Evolutionary conservation across 2,329 filamentous ascomycete genomes (phyloP).

Genomic region (Ascochyta viciae-villosae): DNA sequence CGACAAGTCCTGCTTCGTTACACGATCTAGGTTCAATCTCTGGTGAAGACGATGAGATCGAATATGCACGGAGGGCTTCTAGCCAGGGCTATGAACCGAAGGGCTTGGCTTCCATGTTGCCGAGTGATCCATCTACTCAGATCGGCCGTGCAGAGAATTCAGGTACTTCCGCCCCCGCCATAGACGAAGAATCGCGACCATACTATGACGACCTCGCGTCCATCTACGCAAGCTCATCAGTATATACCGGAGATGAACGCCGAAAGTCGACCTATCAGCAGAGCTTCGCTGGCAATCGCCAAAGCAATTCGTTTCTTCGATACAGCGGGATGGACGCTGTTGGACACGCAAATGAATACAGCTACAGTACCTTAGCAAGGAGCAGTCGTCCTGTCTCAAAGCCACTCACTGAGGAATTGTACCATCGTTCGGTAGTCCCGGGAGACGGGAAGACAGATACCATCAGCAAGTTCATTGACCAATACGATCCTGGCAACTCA

Average conservation of each 20-base stretch:
- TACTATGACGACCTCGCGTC: slow-evolving; percentile 43
- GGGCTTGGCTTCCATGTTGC: slow-evolving; percentile 37
- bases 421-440: slow-evolving; percentile 19
- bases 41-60: slow-evolving; percentile 14
- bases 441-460: slow-evolving; percentile 40
- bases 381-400: slow-evolving; percentile 20
- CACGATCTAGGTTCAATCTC: slow-evolving; percentile 14
- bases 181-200: slow-evolving; percentile 17
- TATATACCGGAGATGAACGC: slow-evolving; percentile 38
- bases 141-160: slow-evolving; percentile 21
- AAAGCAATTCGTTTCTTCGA: slow-evolving; percentile 32
- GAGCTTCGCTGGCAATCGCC: slow-evolving; percentile 25
- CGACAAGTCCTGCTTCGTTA: slow-evolving; percentile 18
- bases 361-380: slow-evolving; percentile 18
- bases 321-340: slow-evolving; percentile 24
- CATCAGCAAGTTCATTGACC: slow-evolving; percentile 43
- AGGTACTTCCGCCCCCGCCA: slow-evolving; percentile 19
- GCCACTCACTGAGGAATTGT: slow-evolving; percentile 21
- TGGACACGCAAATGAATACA: slow-evolving; percentile 24
- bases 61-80: slow-evolving; percentile 2
- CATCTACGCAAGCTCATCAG: slow-evolving; percentile 40
- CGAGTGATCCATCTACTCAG: slow-evolving; percentile 35
- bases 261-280: slow-evolving; percentile 30
- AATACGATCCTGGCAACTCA: slow-evolving; percentile 28
- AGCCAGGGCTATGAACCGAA: neutral